Evolutionary conservation across 306 rosid genomes (phyloP), one percentile per base, ranked within the genome.

Genomic region (Carpinus fangiana): DNA sequence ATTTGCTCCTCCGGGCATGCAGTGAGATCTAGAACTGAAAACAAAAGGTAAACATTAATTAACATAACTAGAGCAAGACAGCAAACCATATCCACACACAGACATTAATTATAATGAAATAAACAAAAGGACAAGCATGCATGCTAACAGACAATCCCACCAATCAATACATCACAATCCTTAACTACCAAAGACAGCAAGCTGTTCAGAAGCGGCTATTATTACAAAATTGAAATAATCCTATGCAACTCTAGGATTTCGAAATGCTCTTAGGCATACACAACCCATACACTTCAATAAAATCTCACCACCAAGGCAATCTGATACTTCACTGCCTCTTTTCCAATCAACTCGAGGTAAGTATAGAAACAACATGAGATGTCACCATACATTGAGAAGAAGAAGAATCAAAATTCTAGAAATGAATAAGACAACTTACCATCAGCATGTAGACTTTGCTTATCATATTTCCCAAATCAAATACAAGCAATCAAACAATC

Each of bases 1-100:
- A 88, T 78, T 87, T 89, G 97, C 78, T 91, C 98, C 71, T 93
- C 99, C 0, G 97, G 96, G 84, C 91, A 78, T 31, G 78, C 74
- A 9, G 87, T 36, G 72, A 87, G 88, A 76, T 91, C 96, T 62
- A 76, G 69, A 84, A 76, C 98, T 91, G 90, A 72, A 76, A 67
- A 69, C 60, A 71, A 43, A 79, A 72, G 7, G 2, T 13, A 70
- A 62, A 17, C 56, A 55, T 76, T 61, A 75, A 55, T 59, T 51
- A 77, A 47, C 72, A 74, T 68, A 75, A 55, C 48, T 31, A 31
- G 75, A 52, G 64, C 18, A 62, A 52, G 9, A 52, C 34, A 80
- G 14, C 21, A 78, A 34, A 50, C 17, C 72, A 79, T 54, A 75
- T 43, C 26, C 55, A 75, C 17, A 57, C 4, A 62, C 3, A 62